Conservation (phyloP, 768 basidiomycete species). For the Tulasnella sp. region DNA sequence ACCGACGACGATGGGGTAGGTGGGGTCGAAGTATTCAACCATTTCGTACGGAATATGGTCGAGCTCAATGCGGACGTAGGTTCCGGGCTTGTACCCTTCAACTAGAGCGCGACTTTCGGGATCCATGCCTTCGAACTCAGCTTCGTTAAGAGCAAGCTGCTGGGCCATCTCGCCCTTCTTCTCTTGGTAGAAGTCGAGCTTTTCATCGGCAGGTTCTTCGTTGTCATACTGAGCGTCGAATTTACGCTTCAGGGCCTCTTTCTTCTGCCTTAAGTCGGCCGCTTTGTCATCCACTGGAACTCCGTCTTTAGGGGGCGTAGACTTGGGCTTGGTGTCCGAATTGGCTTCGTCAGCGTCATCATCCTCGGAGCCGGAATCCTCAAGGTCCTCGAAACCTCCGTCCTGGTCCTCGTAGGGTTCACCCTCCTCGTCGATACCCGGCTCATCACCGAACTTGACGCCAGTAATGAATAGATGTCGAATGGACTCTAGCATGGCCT, state of each 20-base stretch:
- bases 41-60: slow-evolving; percentile 77
- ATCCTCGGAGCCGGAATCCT: slow-evolving; percentile 24
- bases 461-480: slow-evolving; percentile 87
- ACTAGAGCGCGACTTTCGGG: slow-evolving; percentile 67
- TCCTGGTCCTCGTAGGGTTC: slow-evolving; percentile 33
- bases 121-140: slow-evolving; percentile 75
- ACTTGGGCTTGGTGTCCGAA: slow-evolving; percentile 11
- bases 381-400: slow-evolving; percentile 30
- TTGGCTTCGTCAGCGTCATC: slow-evolving; percentile 2
- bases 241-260: slow-evolving; percentile 83
- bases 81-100: slow-evolving; percentile 83
- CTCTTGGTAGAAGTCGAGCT: slow-evolving; percentile 80
- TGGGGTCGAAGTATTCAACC: slow-evolving; percentile 85
- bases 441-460: slow-evolving; percentile 27
- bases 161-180: slow-evolving; percentile 86
- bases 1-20: slow-evolving; percentile 83
- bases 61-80: slow-evolving; percentile 89
- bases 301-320: not conserved
- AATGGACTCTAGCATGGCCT: slow-evolving; percentile 76
- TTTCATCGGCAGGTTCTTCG: slow-evolving; percentile 43
- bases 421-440: slow-evolving; percentile 27
- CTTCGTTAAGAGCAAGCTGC: slow-evolving; percentile 69
- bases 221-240: slow-evolving; percentile 97
- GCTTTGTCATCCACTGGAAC: slow-evolving; percentile 30
- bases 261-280: slow-evolving; percentile 64